Percentiles rank a stretch among this genome's conserved stretches.
phyloP scores from a whole-genome alignment of 768 basidiomycete species.

The Leccinum olivaceopallidum region DNA sequence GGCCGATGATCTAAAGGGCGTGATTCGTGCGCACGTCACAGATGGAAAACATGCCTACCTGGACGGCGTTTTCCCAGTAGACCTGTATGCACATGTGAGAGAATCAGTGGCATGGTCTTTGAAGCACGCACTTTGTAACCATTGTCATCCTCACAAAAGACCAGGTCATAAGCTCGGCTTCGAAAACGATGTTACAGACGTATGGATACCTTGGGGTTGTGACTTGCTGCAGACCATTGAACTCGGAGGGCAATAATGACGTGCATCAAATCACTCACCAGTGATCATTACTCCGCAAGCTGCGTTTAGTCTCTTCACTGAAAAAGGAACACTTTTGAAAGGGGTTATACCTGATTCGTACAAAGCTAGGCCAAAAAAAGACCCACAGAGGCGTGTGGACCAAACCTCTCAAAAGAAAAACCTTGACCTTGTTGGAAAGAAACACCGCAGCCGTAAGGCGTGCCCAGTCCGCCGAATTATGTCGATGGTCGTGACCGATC shows the following conservation, averaged over 20 bases:
- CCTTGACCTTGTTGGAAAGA: constrained; percentile 59
- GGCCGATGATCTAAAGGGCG: constrained; percentile 67
- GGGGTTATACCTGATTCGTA: constrained; percentile 1
- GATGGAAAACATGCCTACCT: constrained; percentile 43
- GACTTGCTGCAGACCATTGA: constrained; percentile 54
- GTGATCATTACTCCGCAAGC: constrained; percentile 92
- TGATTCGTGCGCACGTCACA: not conserved
- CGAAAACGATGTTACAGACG: not conserved
- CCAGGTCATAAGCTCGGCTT: constrained; percentile 2
- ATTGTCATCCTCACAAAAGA: constrained; percentile 65
- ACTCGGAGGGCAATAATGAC: not conserved
- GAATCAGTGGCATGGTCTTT: not conserved
- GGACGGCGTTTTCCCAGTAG: constrained; percentile 88
- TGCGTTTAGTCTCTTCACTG: constrained; percentile 62
- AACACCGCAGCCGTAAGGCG: constrained; percentile 73
- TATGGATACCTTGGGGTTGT: constrained; percentile 78
- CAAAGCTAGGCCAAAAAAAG: not conserved
- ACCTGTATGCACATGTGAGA: constrained; percentile 47
- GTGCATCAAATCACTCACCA: constrained; percentile 42
- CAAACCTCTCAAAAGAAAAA: constrained; percentile 65
- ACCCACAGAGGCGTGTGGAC: constrained; percentile 81
- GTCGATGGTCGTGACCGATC: constrained; percentile 83
- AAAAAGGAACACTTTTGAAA: constrained; percentile 72
- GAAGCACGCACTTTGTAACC: constrained; percentile 68
- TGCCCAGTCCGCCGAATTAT: constrained; percentile 80